Evolutionary conservation across 371 early-diverging fungal genomes (phyloP).

Genomic region (Mortierella sp.): DNA sequence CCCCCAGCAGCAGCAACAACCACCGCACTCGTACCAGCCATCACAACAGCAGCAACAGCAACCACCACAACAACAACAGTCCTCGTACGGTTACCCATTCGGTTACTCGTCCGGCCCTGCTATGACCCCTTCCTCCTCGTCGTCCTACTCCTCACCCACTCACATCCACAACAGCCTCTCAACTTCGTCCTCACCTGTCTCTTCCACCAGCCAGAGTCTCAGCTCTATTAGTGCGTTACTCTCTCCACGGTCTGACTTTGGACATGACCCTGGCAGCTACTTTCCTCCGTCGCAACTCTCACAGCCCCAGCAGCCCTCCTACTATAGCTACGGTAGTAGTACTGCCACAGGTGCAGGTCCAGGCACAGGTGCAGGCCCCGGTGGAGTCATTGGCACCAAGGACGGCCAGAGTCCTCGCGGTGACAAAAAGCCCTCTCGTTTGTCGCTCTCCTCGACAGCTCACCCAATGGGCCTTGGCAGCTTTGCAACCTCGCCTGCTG

Average conservation of each 20-base stretch:
- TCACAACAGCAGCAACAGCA: slow-evolving; percentile 13
- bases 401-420: slow-evolving; percentile 8
- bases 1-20: slow-evolving; percentile 27
- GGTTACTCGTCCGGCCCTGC: slow-evolving; percentile 14
- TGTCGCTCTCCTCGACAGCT: slow-evolving; percentile 21
- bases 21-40: background rate
- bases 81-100: slow-evolving; percentile 25
- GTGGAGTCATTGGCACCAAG: slow-evolving; percentile 6
- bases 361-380: no score
- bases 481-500: slow-evolving; percentile 17
- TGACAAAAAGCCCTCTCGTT: slow-evolving; percentile 25
- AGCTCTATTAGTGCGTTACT: slow-evolving; percentile 42
- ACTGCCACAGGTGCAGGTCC: no score
- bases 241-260: slow-evolving; percentile 36
- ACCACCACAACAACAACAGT: slow-evolving; percentile 20
- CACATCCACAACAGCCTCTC: slow-evolving; percentile 42
- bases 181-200: slow-evolving; percentile 23
- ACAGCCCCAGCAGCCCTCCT: background rate
- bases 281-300: slow-evolving; percentile 9
- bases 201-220: slow-evolving; percentile 34
- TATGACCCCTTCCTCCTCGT: slow-evolving; percentile 39
- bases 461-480: slow-evolving; percentile 7
- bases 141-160: slow-evolving; percentile 40
- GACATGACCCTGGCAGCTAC: slow-evolving; percentile 11
- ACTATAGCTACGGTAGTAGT: no score